Base-by-base conservation (phyloP, 2,329 filamentous ascomycete species). In the Nannizzia gypsea region DNA sequence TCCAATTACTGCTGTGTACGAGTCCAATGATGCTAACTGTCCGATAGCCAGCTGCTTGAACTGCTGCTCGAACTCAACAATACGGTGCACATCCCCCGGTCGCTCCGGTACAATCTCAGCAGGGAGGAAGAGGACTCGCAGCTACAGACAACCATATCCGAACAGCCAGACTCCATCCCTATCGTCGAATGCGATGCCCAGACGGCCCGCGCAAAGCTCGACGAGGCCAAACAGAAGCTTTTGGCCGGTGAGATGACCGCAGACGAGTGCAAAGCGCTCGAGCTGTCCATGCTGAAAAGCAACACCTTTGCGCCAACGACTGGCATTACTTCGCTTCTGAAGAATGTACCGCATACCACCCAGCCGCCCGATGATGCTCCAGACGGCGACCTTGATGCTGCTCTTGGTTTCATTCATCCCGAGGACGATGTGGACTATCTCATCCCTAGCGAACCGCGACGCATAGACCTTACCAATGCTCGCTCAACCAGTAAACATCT, bases 21-120 rank as follows among this genome's bases (percentile, higher is more conserved):
- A 44, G 11, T 13, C 13, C 8, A 34, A 20, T 17, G 11, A 9
- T 34, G 11, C 50, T 54, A 34, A 54, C 28, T 34, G 13, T 24
- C 44, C 11, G 28, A 56, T 67, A 96, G 91, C 73, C 90, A 91
- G 72, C 77, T 97, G 36, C 83, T 96, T 59, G 92, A 97, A 67
- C 77, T 96, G 9, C 83, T 97, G 36, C 80, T 95, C 63, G 91
- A 96, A 69, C 82, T 96, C 75, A 99, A 99, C 75, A 84, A 88
- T 57, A 88, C 84, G 48, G 79, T 86, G 20, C 88, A 93, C 70
- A 84, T 97, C 50, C 84, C 89, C 9, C 77, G 83, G 28, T 81
- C 86, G 61, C 83, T 87, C 67, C 87, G 88, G 66, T 86, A 90
- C 75, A 86, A 92, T 68, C 76, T 96, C 60, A 78, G 77, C 60